Conservation (phyloP, 2,329 filamentous ascomycete genomes). For the Cladosporium velox region DNA sequence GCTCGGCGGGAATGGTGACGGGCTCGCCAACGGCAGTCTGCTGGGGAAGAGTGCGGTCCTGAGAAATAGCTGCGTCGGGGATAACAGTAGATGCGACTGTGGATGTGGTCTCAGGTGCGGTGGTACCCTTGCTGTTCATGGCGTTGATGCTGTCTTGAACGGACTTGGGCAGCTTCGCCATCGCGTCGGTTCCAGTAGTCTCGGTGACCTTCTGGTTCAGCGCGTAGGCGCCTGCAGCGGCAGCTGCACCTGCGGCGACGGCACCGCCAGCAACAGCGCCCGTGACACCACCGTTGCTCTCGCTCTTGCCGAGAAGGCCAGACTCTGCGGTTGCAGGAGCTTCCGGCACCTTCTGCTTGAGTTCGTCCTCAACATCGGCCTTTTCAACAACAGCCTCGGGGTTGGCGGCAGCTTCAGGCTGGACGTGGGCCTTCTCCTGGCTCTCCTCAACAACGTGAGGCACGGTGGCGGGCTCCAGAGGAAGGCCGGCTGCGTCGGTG, state of each 20-base stretch:
- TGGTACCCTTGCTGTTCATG: slow-evolving; percentile 31
- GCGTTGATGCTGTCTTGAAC: slow-evolving; percentile 51
- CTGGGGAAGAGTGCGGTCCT: slow-evolving; percentile 24
- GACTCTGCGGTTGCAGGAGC: slow-evolving; percentile 32
- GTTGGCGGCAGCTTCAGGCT: slow-evolving; percentile 68
- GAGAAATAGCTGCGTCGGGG: slow-evolving; percentile 22
- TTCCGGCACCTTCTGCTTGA: slow-evolving; percentile 62
- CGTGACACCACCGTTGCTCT: slow-evolving; percentile 35
- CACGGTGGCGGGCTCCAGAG: slow-evolving; percentile 36
- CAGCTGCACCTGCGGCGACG: slow-evolving; percentile 47
- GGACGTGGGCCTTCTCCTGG: slow-evolving; percentile 64
- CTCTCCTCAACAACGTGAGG: slow-evolving; percentile 70
- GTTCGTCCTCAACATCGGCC: slow-evolving; percentile 65
- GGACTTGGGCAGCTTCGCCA: slow-evolving; percentile 33
- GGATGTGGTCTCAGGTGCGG: slow-evolving; percentile 20
- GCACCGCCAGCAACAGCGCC: slow-evolving; percentile 49
- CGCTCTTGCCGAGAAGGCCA: slow-evolving; percentile 39
- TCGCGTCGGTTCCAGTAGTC: slow-evolving; percentile 52
- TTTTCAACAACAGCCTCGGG: slow-evolving; percentile 52
- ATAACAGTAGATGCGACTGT: slow-evolving; percentile 31
- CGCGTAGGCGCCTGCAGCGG: slow-evolving; percentile 41
- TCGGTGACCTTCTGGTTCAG: slow-evolving; percentile 43
- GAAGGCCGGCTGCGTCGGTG: slow-evolving; percentile 16
- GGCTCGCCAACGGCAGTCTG: slow-evolving; percentile 27
- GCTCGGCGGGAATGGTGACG: slow-evolving; percentile 24